Evolutionary conservation across 805 yeast genomes (phyloP).

Genomic region (Wickerhamomyces strasburgensis): DNA sequence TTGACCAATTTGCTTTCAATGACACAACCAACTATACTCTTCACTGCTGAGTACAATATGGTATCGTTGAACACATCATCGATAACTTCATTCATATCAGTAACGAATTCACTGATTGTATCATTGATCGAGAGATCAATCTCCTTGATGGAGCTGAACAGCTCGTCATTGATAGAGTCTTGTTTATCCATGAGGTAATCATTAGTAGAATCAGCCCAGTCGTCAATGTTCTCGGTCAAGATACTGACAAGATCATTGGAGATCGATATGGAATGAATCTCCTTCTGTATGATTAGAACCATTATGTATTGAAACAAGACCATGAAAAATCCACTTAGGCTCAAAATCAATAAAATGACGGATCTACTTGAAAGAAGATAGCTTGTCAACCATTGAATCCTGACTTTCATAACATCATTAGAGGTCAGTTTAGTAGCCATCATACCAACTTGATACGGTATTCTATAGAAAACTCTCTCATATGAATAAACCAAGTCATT

Average conservation of each 20-base stretch:
- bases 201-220: slow-evolving; percentile 59
- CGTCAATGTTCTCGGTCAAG: slow-evolving; percentile 14
- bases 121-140: slow-evolving; percentile 54
- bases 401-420: slow-evolving; percentile 12
- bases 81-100: slow-evolving; percentile 54
- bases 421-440: slow-evolving; percentile 8
- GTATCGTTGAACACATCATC: slow-evolving; percentile 63
- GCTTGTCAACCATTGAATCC: slow-evolving; percentile 33
- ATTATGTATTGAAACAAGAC: slow-evolving; percentile 52
- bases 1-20: slow-evolving; percentile 66
- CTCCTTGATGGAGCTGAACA: slow-evolving; percentile 61
- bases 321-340: slow-evolving; percentile 50
- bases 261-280: slow-evolving; percentile 14
- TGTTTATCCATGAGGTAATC: slow-evolving; percentile 45
- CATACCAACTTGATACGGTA: slow-evolving; percentile 20
- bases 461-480: slow-evolving; percentile 21
- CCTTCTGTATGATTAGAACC: slow-evolving; percentile 20
- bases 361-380: slow-evolving; percentile 53
- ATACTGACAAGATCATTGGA: slow-evolving; percentile 1
- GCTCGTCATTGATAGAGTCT: slow-evolving; percentile 48
- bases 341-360: slow-evolving; percentile 43
- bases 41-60: slow-evolving; percentile 56
- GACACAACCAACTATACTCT: slow-evolving; percentile 70
- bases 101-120: slow-evolving; percentile 55
- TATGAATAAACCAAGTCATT: slow-evolving; percentile 13